Evolutionary conservation across 352 stramenopile species (phyloP), one percentile per base, ranked within the genome.

Genomic region (Thalassiosira mediterranea): DNA sequence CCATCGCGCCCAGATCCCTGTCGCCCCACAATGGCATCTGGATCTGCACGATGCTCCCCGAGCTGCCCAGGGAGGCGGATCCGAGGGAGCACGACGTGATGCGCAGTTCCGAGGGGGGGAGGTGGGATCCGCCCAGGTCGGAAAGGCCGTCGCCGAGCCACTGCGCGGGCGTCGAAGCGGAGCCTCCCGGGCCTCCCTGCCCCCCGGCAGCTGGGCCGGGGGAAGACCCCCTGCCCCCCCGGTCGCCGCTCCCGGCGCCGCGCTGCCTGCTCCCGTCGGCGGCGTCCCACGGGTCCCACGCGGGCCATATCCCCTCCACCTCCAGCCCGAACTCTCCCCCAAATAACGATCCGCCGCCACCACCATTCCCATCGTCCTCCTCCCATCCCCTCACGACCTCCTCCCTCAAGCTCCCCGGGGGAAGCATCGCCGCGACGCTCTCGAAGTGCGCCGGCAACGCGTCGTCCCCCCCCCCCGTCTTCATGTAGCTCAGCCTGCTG

Each of bases 1-100:
- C 85, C 79, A 93, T 86, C 19, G 79, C 84, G 44, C 83, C 86
- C 59, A 91, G 89, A 49, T 91, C 84, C 23, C 84, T 76, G 69
- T 93, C 85, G 21, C 88, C 85, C 80, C 81, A 91, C 17, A 93
- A 66, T 26, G 85, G 88, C 72, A 93, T 89, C 68, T 91, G 81
- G 49, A 93, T 88, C 5, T 88, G 57, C 28, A 80, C 70, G 5
- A 91, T 2, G 52, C 82, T 73, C 23, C 75, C 76, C 37, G 19
- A 62, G 11, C 51, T 28, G 10, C 58, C 46, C 76, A 89, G 76
- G 5, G 68, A 83, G 1, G 56, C 31, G 34, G 7, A 7, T 7
- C 34, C 34, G 34, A 7, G 7, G 7, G 34, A 42, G 34, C 7
- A 42, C 13, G 76, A 79, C 8, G 78, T 80, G 8, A 93, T 81